These are phyloP conservation scores for Pholiota conissans DNA, from an alignment of 768 basidiomycete genomes.

Conservation along the genomic window DNA sequence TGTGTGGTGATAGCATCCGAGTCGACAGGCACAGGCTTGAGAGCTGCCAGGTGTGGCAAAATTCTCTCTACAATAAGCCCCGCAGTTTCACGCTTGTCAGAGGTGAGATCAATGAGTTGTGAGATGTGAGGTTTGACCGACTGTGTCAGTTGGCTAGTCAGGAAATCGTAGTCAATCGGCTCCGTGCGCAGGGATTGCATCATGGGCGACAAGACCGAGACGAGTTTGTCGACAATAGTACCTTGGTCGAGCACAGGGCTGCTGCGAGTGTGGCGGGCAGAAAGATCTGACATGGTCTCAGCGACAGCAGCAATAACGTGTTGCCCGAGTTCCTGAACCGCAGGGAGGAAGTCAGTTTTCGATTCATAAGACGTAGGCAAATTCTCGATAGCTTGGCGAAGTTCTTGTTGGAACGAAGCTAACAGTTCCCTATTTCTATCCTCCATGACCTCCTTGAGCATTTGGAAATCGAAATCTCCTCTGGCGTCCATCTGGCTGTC, in stretches of 20 bases:
- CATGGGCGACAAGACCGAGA: conserved; percentile 57
- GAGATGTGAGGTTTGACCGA: conserved; percentile 89
- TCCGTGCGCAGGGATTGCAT: conserved; percentile 63
- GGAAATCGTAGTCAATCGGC: conserved; percentile 73
- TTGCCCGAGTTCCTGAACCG: conserved; percentile 59
- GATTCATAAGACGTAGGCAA: conserved; percentile 27
- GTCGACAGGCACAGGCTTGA: conserved; percentile 43
- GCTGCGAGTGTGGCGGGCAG: conserved; percentile 49
- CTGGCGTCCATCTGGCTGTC: conserved; percentile 70
- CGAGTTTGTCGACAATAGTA: conserved; percentile 59
- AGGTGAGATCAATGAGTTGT: conserved; percentile 85
- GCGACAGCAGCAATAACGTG: conserved; percentile 61
- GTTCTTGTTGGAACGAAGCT: conserved; percentile 55
- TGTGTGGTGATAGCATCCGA: conserved; percentile 55
- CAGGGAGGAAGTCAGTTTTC: conserved; percentile 34
- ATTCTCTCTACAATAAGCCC: conserved; percentile 75
- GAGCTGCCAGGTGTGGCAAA: conserved; percentile 58
- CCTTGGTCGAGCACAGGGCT: conserved; percentile 56
- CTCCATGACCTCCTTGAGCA: conserved; percentile 69
- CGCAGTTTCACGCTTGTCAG: conserved; percentile 87
- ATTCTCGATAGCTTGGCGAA: conserved; percentile 50
- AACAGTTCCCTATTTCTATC: conserved; percentile 66
- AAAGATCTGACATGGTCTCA: conserved; percentile 55
- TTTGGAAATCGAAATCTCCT: conserved; percentile 77
- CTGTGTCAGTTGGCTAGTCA: conserved; percentile 75